Evolutionary conservation across 257 asterid genomes (phyloP), one percentile per base, ranked within the genome.

Genomic region (Rauvolfia tetraphylla): DNA sequence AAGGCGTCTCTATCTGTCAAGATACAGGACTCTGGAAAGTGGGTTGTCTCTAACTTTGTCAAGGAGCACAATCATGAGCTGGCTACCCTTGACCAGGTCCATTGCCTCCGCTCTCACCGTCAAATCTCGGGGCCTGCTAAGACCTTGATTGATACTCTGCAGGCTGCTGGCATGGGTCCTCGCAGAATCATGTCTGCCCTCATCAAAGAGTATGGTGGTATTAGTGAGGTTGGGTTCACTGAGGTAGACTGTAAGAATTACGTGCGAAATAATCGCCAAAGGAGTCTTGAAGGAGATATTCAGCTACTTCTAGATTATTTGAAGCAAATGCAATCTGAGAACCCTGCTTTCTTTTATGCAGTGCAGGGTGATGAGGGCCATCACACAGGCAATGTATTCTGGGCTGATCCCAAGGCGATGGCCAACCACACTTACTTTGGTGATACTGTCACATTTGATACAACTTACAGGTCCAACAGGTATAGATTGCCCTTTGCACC

Each of bases 131-230:
- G 99, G 29, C 93, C 99, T 41, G 98, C 99, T 31, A 95, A 95
- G 84, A 89, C 98, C 59, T 79, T 95, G 84, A 95, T 95, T 51
- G 99, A 95, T 38, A 93, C 98, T 44, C 84, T 95, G 77, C 99
- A 95, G 91, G 99, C 97, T 69, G 99, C 99, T 73, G 99, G 99
- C 63, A 93, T 95, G 98, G 99, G 99, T 2, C 98, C 99, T 1
- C 90, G 98, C 4, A 84, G 97, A 87, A 95, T 95, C 44, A 95
- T 95, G 99, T 91, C 98, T 23, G 99, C 95, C 48, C 91, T 95
- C 48, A 81, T 95, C 62, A 95, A 93, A 84, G 99, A 95, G 90
- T 93, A 95, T 73, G 99, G 98, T 77, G 99, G 95, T 15, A 90
- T 93, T 85, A 91, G 92, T 84, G 93, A 90, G 79, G 98, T 95